phyloP scores from a whole-genome alignment of 2,329 filamentous ascomycete species.

The Shiraia sp. region DNA sequence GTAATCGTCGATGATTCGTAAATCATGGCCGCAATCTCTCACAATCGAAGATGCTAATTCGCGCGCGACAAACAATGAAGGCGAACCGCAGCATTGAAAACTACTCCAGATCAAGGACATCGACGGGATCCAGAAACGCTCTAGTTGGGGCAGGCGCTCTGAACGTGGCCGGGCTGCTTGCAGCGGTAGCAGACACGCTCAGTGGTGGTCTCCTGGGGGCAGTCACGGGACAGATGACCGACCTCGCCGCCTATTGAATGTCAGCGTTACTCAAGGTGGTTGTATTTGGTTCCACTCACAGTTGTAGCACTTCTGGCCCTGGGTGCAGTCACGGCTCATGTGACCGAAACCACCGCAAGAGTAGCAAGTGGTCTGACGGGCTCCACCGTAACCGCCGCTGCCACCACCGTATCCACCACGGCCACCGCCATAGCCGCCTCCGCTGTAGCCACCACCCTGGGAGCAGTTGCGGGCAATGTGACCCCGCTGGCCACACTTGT shows the following conservation, averaged over 20 bases:
- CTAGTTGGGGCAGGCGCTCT: conserved; percentile 90
- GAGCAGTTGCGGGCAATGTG: conserved; percentile 94
- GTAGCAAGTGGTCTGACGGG: conserved; percentile 75
- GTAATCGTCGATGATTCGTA: conserved; percentile 39
- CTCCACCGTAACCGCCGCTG: conserved; percentile 52
- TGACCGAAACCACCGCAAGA: conserved; percentile 96
- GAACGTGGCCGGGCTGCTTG: conserved; percentile 84
- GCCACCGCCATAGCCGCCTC: conserved; percentile 54
- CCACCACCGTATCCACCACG: conserved; percentile 49
- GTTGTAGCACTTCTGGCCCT: conserved; percentile 99
- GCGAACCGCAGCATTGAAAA: conserved; percentile 30
- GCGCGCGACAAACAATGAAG: conserved; percentile 16
- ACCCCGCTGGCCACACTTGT: conserved; percentile 96
- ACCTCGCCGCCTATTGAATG: conserved; percentile 68
- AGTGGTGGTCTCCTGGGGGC: conserved; percentile 84
- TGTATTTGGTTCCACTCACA: conserved; percentile 57
- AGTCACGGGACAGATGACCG: conserved; percentile 93
- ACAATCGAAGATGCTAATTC: conserved; percentile 30
- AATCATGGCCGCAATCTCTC: conserved; percentile 33
- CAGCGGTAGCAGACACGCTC: conserved; percentile 99
- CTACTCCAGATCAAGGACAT: conserved; percentile 35
- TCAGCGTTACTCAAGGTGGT: conserved; percentile 24
- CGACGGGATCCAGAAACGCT: conserved; percentile 30
- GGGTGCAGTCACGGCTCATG: conserved; percentile 97
- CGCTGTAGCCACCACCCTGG: conserved; percentile 56